A percentile compares a stretch with the other conserved stretches of the same genome.
These are phyloP conservation scores for Xylaria castorea DNA, from an alignment of 495 filamentous ascomycete species.

Conservation along the genomic window DNA sequence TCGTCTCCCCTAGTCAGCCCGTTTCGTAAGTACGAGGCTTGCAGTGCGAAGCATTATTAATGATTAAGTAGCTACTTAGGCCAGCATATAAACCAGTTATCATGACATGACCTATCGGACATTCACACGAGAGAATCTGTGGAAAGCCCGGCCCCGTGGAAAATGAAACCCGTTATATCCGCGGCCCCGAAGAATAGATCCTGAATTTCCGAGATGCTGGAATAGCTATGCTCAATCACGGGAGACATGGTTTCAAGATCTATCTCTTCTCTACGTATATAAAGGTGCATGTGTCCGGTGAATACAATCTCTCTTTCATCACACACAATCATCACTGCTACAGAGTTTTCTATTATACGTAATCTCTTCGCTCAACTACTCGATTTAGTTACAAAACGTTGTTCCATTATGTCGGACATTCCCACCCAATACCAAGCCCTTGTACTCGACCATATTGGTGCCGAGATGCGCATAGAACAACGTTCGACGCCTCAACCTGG, in stretches of 20 bases:
- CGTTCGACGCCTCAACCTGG: slow-evolving; percentile 35
- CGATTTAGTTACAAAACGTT: no score
- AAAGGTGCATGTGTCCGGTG: not conserved
- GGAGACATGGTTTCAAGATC: not conserved
- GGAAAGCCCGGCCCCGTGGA: not conserved
- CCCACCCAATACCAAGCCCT: slow-evolving; percentile 34
- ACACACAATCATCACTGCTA: not conserved
- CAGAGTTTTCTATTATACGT: not conserved
- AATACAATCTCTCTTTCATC: not conserved
- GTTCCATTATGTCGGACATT: slow-evolving; percentile 16
- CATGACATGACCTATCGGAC: not conserved
- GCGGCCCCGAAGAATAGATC: slow-evolving; percentile 5
- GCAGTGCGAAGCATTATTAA: not conserved
- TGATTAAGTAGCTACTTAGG: not conserved
- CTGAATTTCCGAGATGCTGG: not conserved
- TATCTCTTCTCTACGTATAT: not conserved
- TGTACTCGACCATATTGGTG: slow-evolving; percentile 22
- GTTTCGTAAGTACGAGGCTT: not conserved
- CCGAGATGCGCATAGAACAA: slow-evolving; percentile 31
- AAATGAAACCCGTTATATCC: slow-evolving; percentile 4
- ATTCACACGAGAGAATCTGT: not conserved
- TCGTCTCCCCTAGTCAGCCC: not conserved
- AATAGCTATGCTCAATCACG: not conserved
- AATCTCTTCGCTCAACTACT: not conserved
- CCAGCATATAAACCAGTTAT: not conserved